A percentile compares a stretch with the other conserved stretches of the same genome.
Evolutionary conservation across 129 eudicot genomes (phyloP).

Genomic region (Pittosporum tobira): DNA sequence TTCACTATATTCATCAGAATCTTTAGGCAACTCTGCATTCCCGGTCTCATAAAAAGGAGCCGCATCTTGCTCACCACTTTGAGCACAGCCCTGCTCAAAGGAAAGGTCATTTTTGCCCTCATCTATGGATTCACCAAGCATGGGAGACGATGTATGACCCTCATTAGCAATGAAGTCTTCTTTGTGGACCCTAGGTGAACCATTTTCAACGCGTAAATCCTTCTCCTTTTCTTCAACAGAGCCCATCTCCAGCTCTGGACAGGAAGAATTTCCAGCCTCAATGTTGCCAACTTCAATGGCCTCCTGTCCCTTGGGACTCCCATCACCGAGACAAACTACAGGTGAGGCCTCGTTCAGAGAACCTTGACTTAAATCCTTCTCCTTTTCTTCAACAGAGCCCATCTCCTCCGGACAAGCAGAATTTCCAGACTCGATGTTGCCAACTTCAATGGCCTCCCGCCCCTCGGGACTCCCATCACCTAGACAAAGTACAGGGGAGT

Average conservation of each 20-base stretch:
- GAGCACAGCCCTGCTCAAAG: background rate
- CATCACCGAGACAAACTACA: no score
- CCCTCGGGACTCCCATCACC: constrained; percentile 6
- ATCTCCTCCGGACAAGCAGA: background rate
- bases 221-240: constrained; percentile 8
- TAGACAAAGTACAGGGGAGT: constrained; percentile 1
- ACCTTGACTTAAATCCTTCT: no score
- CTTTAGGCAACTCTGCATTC: constrained; percentile 11
- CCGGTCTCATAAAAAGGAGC: constrained; percentile 6
- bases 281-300: constrained; percentile 4
- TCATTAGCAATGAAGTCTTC: constrained; percentile 8
- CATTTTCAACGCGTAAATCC: background rate
- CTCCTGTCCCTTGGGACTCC: background rate
- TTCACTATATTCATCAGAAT: constrained; percentile 10
- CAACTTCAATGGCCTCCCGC: background rate
- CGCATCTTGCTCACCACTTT: constrained; percentile 10
- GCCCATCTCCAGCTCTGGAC: constrained; percentile 15
- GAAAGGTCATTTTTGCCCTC: background rate
- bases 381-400: background rate
- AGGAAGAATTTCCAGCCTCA: background rate
- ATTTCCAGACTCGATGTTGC: background rate
- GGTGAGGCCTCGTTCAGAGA: no score
- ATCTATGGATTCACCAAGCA: constrained; percentile 4
- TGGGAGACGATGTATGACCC: constrained; percentile 4
- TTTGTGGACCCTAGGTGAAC: background rate